A percentile compares a stretch with the other conserved stretches of the same genome.
Evolutionary conservation across 129 eudicot species (phyloP).

Genomic region (Flaveria ramosissima): DNA sequence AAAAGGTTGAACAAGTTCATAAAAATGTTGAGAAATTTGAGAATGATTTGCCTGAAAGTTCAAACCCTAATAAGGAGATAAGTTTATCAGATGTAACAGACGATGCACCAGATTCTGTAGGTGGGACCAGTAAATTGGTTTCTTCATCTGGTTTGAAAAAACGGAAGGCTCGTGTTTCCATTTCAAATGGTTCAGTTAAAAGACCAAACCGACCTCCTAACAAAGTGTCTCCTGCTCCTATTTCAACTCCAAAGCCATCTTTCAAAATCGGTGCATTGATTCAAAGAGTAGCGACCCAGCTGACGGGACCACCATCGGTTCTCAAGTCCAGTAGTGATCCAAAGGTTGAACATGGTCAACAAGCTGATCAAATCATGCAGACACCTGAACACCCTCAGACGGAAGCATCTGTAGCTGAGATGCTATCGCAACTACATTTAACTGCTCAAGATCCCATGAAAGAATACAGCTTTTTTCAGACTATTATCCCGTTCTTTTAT

Average conservation of each 20-base stretch:
- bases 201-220: slow-evolving; percentile 48
- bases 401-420: slow-evolving; percentile 52
- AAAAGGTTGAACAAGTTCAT: slow-evolving; percentile 26
- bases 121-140: slow-evolving; percentile 38
- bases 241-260: slow-evolving; percentile 67
- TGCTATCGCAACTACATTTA: slow-evolving; percentile 64
- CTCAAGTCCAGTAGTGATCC: slow-evolving; percentile 22
- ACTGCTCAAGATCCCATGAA: slow-evolving; percentile 72
- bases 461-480: slow-evolving; percentile 40
- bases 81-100: slow-evolving; percentile 59
- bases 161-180: slow-evolving; percentile 47
- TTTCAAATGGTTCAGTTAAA: slow-evolving; percentile 47
- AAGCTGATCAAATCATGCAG: slow-evolving; percentile 28
- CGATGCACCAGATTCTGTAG: slow-evolving; percentile 45
- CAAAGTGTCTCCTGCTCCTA: slow-evolving; percentile 40
- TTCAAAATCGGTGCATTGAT: slow-evolving; percentile 83
- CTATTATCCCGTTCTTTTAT: slow-evolving; percentile 54
- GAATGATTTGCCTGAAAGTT: slow-evolving; percentile 21
- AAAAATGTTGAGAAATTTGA: slow-evolving; percentile 7
- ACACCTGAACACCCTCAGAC: slow-evolving; percentile 36
- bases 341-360: slow-evolving; percentile 33
- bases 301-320: slow-evolving; percentile 50
- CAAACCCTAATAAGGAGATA: slow-evolving; percentile 47
- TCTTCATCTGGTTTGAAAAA: slow-evolving; percentile 43
- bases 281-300: slow-evolving; percentile 77